Conservation (phyloP, 345 rosid species). For the Eucalyptus rudis region DNA sequence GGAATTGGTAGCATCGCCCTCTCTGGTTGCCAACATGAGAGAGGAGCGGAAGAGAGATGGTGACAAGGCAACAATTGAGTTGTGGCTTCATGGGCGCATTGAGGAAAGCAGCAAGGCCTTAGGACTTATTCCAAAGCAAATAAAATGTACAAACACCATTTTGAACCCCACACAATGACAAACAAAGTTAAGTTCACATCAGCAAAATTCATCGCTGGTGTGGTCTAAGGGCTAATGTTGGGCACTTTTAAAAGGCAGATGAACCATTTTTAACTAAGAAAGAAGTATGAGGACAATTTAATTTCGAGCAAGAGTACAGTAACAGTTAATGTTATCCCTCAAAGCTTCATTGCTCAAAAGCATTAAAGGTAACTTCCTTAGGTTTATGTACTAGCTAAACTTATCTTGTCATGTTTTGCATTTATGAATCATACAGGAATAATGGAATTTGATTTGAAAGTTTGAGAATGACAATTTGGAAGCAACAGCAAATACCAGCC, state of each 20-base stretch:
- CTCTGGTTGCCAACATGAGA: neutral
- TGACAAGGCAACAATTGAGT: neutral
- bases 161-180: neutral
- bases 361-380: neutral
- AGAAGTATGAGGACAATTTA: neutral
- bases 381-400: neutral
- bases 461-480: neutral
- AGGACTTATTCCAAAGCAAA: neutral
- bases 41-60: neutral
- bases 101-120: neutral
- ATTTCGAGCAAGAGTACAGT: neutral
- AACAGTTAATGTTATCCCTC: neutral
- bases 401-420: neutral
- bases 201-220: neutral
- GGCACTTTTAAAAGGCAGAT: neutral
- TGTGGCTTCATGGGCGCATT: neutral
- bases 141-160: neutral
- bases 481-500: conserved; percentile 57
- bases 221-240: neutral
- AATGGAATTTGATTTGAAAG: neutral
- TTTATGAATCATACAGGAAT: neutral
- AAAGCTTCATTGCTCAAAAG: neutral
- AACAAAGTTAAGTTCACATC: neutral
- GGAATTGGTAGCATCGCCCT: neutral
- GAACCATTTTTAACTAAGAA: neutral